Percentiles rank a stretch among this genome's conserved stretches.
phyloP scores from a whole-genome alignment of 2,329 filamentous ascomycete species.

The Fusarium liriodendri region DNA sequence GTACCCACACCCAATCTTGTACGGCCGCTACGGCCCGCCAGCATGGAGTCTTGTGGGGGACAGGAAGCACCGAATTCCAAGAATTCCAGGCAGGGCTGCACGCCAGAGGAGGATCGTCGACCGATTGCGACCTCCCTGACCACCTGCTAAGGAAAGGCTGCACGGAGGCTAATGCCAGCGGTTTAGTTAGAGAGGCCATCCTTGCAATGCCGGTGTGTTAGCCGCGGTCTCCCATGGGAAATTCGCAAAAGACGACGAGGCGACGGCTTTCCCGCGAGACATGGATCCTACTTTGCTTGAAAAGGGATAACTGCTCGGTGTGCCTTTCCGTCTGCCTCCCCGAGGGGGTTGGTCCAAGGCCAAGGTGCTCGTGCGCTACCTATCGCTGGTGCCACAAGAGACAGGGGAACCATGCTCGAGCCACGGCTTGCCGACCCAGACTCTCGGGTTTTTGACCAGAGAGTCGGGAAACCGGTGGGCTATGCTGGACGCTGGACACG shows the following conservation, averaged over 20 bases:
- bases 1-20: slow-evolving; percentile 35
- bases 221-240: slow-evolving; percentile 21
- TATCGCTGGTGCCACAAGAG: slow-evolving; percentile 30
- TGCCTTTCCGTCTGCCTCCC: background rate
- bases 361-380: slow-evolving; percentile 9
- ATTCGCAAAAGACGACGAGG: background rate
- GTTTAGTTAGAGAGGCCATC: slow-evolving; percentile 7
- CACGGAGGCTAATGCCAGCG: slow-evolving; percentile 14
- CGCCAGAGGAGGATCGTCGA: slow-evolving; percentile 27
- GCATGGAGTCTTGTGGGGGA: slow-evolving; percentile 40
- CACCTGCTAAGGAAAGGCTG: slow-evolving; percentile 13
- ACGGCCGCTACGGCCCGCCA: slow-evolving; percentile 43
- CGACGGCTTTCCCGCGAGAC: slow-evolving; percentile 1
- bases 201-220: slow-evolving; percentile 20
- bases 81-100: slow-evolving; percentile 33
- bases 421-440: slow-evolving; percentile 50
- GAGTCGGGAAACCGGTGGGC: slow-evolving; percentile 44
- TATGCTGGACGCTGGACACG: slow-evolving; percentile 23
- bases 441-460: slow-evolving; percentile 49
- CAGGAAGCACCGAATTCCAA: slow-evolving; percentile 24
- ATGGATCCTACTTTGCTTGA: background rate
- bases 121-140: slow-evolving; percentile 15
- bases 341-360: slow-evolving; percentile 3
- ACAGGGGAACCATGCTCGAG: slow-evolving; percentile 47
- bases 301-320: background rate